phyloP scores from a whole-genome alignment of 345 rosid genomes.

The Euphorbia tirucalli region DNA sequence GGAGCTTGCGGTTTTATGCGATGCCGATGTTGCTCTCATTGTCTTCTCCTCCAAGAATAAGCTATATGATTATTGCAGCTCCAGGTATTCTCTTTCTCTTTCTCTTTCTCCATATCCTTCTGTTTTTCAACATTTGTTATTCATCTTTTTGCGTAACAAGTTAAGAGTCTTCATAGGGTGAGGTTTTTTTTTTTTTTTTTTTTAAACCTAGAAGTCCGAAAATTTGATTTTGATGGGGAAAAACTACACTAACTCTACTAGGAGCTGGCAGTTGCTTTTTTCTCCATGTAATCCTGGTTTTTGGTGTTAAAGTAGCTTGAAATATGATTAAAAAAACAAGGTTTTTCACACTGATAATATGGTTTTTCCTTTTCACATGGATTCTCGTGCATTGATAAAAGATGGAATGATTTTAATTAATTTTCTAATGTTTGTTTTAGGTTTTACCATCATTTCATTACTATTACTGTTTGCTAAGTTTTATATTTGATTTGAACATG shows the following conservation, averaged over 20 bases:
- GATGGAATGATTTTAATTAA: neutral
- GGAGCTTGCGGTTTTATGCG: conserved; percentile 29
- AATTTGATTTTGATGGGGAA: neutral
- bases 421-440: neutral
- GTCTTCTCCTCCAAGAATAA: conserved; percentile 22
- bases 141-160: neutral
- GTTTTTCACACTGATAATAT: neutral
- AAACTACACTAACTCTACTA: neutral
- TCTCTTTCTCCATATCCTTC: neutral
- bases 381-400: neutral
- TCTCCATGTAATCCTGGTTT: neutral
- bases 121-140: neutral
- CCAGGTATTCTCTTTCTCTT: conserved; percentile 14
- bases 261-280: neutral
- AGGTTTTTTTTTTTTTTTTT: neutral
- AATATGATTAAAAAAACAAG: neutral
- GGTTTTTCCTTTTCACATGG: neutral
- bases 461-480: no score
- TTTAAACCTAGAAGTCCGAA: neutral
- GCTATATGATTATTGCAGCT: conserved; percentile 23
- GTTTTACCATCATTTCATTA: neutral
- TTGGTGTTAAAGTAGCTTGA: neutral
- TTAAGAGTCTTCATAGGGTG: neutral
- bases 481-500: neutral
- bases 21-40: conserved; percentile 28